These are phyloP conservation scores for Cucumis hystrix DNA, from an alignment of 306 rosid genomes.

Conservation along the genomic window DNA sequence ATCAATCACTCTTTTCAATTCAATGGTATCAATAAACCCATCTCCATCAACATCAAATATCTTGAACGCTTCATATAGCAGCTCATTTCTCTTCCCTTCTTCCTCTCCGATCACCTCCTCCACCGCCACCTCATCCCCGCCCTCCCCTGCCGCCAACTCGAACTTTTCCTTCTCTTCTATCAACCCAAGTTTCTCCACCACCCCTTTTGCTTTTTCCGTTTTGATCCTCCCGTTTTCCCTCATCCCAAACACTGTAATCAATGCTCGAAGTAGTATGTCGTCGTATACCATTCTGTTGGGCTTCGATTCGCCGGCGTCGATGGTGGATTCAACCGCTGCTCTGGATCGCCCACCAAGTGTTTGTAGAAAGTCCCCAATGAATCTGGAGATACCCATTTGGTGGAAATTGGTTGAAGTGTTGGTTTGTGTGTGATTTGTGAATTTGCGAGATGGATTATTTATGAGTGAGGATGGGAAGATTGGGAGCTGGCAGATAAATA, in stretches of 20 bases:
- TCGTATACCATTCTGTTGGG: background rate
- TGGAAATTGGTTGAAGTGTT: background rate
- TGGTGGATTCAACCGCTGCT: constrained; percentile 2
- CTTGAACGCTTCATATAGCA: constrained; percentile 59
- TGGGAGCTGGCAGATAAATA: background rate
- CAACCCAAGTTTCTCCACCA: constrained; percentile 75
- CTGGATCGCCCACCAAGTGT: constrained; percentile 16
- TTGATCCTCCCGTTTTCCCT: constrained; percentile 60
- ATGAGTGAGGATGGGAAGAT: background rate
- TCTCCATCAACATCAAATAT: constrained; percentile 86
- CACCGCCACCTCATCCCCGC: constrained; percentile 25
- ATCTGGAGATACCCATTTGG: constrained; percentile 14
- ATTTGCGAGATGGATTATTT: background rate
- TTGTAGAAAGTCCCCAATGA: constrained; percentile 49
- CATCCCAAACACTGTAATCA: constrained; percentile 81
- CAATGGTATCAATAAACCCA: constrained; percentile 75
- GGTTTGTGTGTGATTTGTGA: background rate
- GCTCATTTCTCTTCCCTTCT: constrained; percentile 32
- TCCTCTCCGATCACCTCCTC: constrained; percentile 57
- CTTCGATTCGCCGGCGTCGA: background rate
- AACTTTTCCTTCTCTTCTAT: constrained; percentile 27
- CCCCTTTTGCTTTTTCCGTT: constrained; percentile 53
- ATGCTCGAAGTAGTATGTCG: constrained; percentile 31
- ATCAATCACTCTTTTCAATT: constrained; percentile 82
- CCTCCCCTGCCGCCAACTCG: constrained; percentile 23